Evolutionary conservation across 371 early-diverging fungal genomes (phyloP), one percentile per base, ranked within the genome.

Genomic region (Neoconidiobolus thromboides): DNA sequence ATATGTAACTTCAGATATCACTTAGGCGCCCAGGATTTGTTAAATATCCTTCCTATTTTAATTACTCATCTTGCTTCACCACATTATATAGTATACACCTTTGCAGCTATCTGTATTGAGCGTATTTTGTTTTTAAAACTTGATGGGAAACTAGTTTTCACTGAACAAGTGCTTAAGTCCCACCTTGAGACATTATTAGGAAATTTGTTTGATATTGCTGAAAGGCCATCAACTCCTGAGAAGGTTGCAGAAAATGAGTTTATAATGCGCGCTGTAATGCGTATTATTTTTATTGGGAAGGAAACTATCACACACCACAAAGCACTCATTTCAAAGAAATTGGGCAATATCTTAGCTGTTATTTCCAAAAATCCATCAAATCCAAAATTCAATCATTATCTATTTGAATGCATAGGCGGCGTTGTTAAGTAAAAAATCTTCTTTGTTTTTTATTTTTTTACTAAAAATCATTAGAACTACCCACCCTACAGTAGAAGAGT

Each of bases 201-300:
- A 1, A 78, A 79, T 36, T 68, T 92, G n/a, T 91, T 94, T 68
- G 73, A 73, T 12, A 68, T 86, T 49, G 81, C 89, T 52, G 82
- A 83, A 63, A 64, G 64, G 58, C 68, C 69, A 6, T 63, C 69
- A 39, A 76, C 81, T 7, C 81, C 82, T 0, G 89, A 88, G 63
- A 92, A 93, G 68, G 68, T 96, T 56, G 91, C 96, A 0, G 98
- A 95, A 65, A 94, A 95, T 68, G 96, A 94, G 65, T 91, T 89
- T 61, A 65, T 92, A 60, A 91, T 95, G 88, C 64, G 61, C 56
- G 60, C 63, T 46, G 55, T 47, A 1, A 49, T 46, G 57, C 44
- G 49, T 36, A 49, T 36, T 39, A 46, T 60, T 44, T 7, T 58
- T 5, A 43, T 58, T 47, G 51, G 39, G 26, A 2, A 10, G 2